Evolutionary conservation across 495 filamentous ascomycete species (phyloP), one percentile per base, ranked within the genome.

Genomic region (Penicillium manginii): DNA sequence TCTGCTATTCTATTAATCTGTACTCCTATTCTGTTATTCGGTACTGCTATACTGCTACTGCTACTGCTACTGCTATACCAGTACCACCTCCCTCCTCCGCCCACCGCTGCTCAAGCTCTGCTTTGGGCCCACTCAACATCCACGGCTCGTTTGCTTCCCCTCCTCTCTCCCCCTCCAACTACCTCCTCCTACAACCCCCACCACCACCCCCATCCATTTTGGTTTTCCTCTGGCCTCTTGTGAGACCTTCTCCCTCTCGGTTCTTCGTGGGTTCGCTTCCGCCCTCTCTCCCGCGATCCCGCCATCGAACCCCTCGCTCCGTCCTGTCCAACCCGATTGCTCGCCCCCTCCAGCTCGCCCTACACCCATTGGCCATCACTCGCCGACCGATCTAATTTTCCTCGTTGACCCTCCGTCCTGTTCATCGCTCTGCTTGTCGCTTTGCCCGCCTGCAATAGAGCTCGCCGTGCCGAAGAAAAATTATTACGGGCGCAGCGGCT

Each of bases 101-200:
- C 23, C 23, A 26, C 23, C 23, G 23, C 23, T 59, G 58, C 60
- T 58, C 64, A 62, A 67, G 64, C 67, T 70, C 53, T 60, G 50
- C 49, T 62, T 55, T 54, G 67, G 67, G 54, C 45, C 66, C 66
- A 66, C 63, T 57, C 61, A 66, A 66, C 63, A 61, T 18, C 50
- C 50, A 37, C 58, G 50, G 61, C 45, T 61, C 60, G 55, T 63
- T 63, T 66, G 63, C 65, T 60, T 55, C 55, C 58, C 55, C 58
- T 42, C 39, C 39, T 42, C 55, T 56, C 45, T 52, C 58, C 58
- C 54, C 59, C 59, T 45, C 52, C 63, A 64, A 63, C 52, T 37
- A 64, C 64, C 56, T 63, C 55, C 62, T 56, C 61, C 57, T 58
- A 59, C 65, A 58, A 66, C 59, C 60, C 63, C 65, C 54, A 55